Percentiles rank a stretch among this genome's conserved stretches.
Conservation (phyloP, 768 basidiomycete genomes). For the Baorangia bicolor region DNA sequence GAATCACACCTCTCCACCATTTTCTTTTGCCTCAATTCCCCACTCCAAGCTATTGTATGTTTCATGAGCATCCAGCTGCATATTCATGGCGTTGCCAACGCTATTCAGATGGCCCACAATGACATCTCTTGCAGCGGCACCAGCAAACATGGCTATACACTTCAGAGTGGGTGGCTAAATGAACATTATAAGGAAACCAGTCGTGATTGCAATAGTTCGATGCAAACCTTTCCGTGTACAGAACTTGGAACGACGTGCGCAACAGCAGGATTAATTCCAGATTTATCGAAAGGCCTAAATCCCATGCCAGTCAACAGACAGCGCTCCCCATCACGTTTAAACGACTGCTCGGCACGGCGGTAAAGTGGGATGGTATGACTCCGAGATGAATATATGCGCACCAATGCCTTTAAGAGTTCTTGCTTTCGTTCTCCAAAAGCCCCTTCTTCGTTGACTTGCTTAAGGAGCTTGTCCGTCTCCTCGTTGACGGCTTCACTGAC, state of each 20-base stretch:
- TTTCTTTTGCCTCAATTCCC: no score
- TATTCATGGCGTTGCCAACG: no score
- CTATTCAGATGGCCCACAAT: no score
- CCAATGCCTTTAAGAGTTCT: slow-evolving; percentile 3
- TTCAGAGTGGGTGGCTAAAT: not conserved
- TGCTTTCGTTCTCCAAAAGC: not conserved
- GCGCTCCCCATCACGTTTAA: not conserved
- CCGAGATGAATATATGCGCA: not conserved
- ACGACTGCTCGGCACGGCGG: not conserved
- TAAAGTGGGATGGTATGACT: not conserved
- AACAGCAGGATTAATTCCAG: not conserved
- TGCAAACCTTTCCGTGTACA: no score
- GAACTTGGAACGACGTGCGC: not conserved
- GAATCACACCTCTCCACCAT: no score
- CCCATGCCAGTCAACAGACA: not conserved
- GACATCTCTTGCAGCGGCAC: no score
- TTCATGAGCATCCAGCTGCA: no score
- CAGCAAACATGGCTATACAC: not conserved
- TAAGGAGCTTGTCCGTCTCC: not conserved
- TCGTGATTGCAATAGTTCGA: not conserved
- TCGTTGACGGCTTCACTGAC: not conserved
- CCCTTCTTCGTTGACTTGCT: not conserved
- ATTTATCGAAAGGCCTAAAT: not conserved
- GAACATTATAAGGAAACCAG: not conserved
- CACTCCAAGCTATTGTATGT: no score